Conservation (phyloP, 2,329 filamentous ascomycete genomes). For the Drechslerella stenobrocha region DNA sequence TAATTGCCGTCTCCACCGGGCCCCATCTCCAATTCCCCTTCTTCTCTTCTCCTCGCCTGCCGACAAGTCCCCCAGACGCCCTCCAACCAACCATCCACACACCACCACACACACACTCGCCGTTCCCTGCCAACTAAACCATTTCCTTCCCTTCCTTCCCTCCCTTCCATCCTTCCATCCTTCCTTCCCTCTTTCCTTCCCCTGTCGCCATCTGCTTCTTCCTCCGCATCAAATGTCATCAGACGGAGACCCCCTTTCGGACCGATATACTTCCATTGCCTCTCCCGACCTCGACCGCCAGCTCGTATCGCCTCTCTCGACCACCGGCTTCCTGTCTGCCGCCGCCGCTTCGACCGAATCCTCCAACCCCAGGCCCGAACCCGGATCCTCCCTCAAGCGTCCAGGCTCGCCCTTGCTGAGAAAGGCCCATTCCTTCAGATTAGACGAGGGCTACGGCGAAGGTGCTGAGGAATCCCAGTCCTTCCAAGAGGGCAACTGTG, state of each 20-base stretch:
- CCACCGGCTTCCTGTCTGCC: neutral
- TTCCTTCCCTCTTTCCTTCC: conserved; percentile 1
- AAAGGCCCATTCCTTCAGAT: conserved; percentile 42
- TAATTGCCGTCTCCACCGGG: neutral
- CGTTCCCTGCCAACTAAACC: neutral
- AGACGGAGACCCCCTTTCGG: conserved; percentile 37
- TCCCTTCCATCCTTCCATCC: neutral
- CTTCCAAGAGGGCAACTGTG: conserved; percentile 46
- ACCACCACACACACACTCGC: conserved; percentile 8
- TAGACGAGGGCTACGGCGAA: conserved; percentile 49
- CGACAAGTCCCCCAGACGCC: neutral
- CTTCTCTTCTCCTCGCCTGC: neutral
- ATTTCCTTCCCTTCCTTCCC: conserved; percentile 7
- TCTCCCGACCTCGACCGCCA: conserved; percentile 2
- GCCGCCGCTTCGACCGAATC: neutral
- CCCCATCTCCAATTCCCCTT: neutral
- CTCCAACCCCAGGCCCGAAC: conserved; percentile 15
- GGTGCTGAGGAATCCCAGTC: conserved; percentile 35
- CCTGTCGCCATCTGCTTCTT: neutral
- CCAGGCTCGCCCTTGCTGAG: conserved; percentile 37
- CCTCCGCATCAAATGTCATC: conserved; percentile 46
- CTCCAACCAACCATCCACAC: neutral
- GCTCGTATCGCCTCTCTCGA: neutral
- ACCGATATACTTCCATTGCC: conserved; percentile 25
- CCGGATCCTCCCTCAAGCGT: conserved; percentile 31